Percentiles rank a stretch among this genome's conserved stretches.
phyloP scores from a whole-genome alignment of 495 filamentous ascomycete genomes.

The Hypomontagnella monticulosa region DNA sequence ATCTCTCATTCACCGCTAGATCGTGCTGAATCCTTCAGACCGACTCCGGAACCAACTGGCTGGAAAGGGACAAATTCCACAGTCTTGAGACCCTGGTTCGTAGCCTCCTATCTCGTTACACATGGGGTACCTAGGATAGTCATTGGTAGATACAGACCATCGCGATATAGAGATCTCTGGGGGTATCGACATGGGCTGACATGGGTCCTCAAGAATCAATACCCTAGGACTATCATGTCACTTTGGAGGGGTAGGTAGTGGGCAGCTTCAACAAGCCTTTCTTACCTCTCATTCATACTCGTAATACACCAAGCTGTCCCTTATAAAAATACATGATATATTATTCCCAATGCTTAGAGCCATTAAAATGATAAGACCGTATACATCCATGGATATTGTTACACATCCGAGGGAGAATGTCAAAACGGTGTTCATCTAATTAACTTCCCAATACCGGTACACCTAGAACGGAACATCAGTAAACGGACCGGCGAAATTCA shows the following conservation, averaged over 20 bases:
- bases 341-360: too few relatives aligned
- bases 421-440: too few relatives aligned
- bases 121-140: neutral
- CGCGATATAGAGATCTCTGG: neutral
- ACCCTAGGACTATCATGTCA: neutral
- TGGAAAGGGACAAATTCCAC: conserved; percentile 26
- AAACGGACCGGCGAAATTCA: conserved; percentile 5
- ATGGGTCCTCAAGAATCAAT: neutral
- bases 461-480: neutral
- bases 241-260: too few relatives aligned
- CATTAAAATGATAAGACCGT: too few relatives aligned
- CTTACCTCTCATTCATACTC: too few relatives aligned
- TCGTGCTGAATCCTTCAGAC: conserved; percentile 41
- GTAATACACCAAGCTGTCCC: too few relatives aligned
- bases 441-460: neutral
- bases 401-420: too few relatives aligned
- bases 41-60: conserved; percentile 38
- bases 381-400: too few relatives aligned
- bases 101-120: neutral
- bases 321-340: too few relatives aligned
- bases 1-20: conserved; percentile 43
- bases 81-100: conserved; percentile 21
- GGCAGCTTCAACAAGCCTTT: too few relatives aligned
- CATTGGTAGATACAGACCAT: neutral
- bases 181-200: neutral